Evolutionary conservation across 2,329 filamentous ascomycete genomes (phyloP), one percentile per base, ranked within the genome.

Genomic region (Amesomyces nigricolor): DNA sequence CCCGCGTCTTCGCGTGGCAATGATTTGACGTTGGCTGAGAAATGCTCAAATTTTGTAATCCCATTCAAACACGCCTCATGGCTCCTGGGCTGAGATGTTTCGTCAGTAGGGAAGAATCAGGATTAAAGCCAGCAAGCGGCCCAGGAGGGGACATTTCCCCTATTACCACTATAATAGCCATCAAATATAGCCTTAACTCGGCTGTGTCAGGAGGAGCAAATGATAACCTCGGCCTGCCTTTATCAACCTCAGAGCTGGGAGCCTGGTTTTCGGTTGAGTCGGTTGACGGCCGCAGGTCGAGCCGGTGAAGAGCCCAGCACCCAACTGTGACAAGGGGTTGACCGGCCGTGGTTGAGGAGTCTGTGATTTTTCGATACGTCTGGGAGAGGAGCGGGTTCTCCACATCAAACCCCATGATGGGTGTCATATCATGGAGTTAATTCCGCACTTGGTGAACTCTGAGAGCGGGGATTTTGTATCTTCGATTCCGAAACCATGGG

Each of bases 181-280:
- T 58, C 66, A 67, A 63, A 70, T 72, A 72, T 71, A 72, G 61
- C 61, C 67, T 67, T 66, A 67, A 65, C 60, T 63, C 62, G 62
- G 62, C 55, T 61, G 62, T 59, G 59, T 62, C 68, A 67, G 65
- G 64, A 63, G 68, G 54, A 60, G 53, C 57, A 54, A 64, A 60
- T 63, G 62, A 64, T 66, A 71, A 71, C 71, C 63, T 71, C 69
- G 67, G 68, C 61, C 64, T 66, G 63, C 59, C 58, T 53, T 61
- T 64, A 59, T 62, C 60, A 60, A 64, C 58, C 11, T 26, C 19
- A 29, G 2, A 9, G n/a, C 39, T 19, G 16, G 19, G 39, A 14
- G 39, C 16, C 22, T 26, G 22, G 22, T 26, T 5, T 26, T 26
- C 35, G 35, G 22, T 26, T 26, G 22, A 26, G 22, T 26, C 22